Conservation (phyloP, 2,329 filamentous ascomycete species). For the Tolypocladium ovalisporum region DNA sequence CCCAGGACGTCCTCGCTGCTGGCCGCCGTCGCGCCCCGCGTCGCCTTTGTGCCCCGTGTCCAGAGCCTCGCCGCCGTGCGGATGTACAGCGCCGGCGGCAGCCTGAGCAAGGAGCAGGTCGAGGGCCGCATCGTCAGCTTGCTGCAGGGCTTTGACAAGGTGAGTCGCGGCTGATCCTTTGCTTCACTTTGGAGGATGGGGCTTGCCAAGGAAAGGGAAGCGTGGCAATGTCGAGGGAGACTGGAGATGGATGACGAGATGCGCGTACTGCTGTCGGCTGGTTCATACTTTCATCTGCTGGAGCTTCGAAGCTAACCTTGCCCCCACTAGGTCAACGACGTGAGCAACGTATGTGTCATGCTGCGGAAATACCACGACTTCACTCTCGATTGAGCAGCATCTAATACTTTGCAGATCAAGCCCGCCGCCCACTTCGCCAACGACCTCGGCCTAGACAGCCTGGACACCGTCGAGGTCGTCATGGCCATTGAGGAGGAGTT, state of each 20-base stretch:
- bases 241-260: neutral
- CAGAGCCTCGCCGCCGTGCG: constrained; percentile 59
- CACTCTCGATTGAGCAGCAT: neutral
- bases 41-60: constrained; percentile 47
- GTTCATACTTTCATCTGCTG: neutral
- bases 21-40: constrained; percentile 44
- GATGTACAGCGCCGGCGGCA: constrained; percentile 76
- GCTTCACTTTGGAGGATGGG: neutral
- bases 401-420: constrained; percentile 54
- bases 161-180: constrained; percentile 9
- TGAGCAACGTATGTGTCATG: constrained; percentile 42
- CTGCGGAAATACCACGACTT: neutral
- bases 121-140: constrained; percentile 88
- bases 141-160: constrained; percentile 94
- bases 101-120: constrained; percentile 73
- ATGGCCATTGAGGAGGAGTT: constrained; percentile 98
- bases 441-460: constrained; percentile 90
- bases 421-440: constrained; percentile 84
- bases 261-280: neutral
- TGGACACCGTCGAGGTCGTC: constrained; percentile 98
- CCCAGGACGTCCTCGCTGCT: constrained; percentile 44
- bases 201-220: neutral
- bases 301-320: constrained; percentile 11
- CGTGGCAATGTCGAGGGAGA: neutral
- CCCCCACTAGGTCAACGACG: constrained; percentile 51